phyloP scores from a whole-genome alignment of 306 rosid genomes.

The Trichosanthes cucumerina region DNA sequence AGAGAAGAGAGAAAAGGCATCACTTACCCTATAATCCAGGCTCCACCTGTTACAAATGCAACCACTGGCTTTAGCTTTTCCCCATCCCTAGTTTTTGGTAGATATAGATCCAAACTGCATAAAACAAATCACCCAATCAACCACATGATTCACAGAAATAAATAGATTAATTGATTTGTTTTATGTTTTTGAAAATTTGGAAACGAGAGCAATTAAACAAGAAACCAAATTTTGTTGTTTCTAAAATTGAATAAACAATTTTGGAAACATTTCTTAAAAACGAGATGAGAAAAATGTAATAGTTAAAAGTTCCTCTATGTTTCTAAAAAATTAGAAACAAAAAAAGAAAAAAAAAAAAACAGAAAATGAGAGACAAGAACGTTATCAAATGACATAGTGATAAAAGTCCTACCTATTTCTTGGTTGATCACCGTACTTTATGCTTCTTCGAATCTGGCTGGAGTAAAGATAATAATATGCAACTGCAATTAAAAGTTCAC shows the following conservation, averaged over 20 bases:
- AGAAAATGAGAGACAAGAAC: not conserved
- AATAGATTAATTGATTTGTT: not conserved
- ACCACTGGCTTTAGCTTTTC: constrained; percentile 81
- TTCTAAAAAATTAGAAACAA: not conserved
- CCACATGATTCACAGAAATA: constrained; percentile 13
- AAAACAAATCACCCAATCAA: constrained; percentile 16
- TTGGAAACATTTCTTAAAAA: not conserved
- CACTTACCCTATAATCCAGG: constrained; percentile 93
- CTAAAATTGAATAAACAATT: not conserved
- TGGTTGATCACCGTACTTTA: constrained; percentile 83
- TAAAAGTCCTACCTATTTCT: constrained; percentile 51
- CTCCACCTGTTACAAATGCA: constrained; percentile 91
- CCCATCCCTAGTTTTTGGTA: constrained; percentile 48
- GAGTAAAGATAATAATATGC: constrained; percentile 77
- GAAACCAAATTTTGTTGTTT: not conserved
- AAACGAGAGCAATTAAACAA: not conserved
- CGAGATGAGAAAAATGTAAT: not conserved
- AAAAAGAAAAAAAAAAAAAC: not conserved
- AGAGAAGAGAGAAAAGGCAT: not conserved
- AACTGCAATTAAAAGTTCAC: constrained; percentile 41
- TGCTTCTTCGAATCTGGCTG: constrained; percentile 53
- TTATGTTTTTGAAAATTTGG: not conserved
- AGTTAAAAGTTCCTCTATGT: not conserved
- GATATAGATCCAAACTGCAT: constrained; percentile 74
- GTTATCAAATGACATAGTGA: not conserved